Conservation (phyloP, 345 rosid genomes). For the Moringa oleifera region DNA sequence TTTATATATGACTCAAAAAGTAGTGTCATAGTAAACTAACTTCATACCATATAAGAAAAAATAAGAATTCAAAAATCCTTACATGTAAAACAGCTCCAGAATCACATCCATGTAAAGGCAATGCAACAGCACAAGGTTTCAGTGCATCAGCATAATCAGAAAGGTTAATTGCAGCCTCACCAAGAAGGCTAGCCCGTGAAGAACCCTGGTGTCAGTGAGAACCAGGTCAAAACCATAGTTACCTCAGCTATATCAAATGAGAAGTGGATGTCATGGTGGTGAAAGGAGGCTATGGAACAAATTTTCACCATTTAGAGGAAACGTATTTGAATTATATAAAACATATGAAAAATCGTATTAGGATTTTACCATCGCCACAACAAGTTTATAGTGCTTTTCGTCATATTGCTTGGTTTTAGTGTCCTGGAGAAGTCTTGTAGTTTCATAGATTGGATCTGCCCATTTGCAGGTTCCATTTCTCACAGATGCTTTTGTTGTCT, state of each 20-base stretch:
- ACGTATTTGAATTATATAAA: not conserved
- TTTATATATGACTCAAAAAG: not conserved
- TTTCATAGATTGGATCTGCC: conserved; percentile 98
- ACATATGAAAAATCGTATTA: not conserved
- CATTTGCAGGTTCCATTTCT: conserved; percentile 97
- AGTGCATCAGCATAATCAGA: conserved; percentile 88
- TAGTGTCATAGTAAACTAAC: not conserved
- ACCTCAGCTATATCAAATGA: conserved; percentile 3
- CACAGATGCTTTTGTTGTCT: conserved; percentile 92
- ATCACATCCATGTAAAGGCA: conserved; percentile 87
- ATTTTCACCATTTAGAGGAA: not conserved
- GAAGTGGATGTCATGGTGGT: not conserved
- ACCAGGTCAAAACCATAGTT: conserved; percentile 17
- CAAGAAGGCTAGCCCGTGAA: conserved; percentile 84
- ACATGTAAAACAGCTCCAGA: conserved; percentile 90
- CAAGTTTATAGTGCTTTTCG: conserved; percentile 77
- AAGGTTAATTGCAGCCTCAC: conserved; percentile 89
- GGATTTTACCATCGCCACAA: conserved; percentile 73
- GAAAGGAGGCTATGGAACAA: conserved; percentile 1
- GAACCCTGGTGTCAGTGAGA: conserved; percentile 60
- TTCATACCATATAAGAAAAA: conserved; percentile 1
- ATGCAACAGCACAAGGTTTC: conserved; percentile 56
- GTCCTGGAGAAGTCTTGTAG: conserved; percentile 91
- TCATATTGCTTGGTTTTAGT: conserved; percentile 68
- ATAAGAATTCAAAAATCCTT: conserved; percentile 33